phyloP scores from a whole-genome alignment of 768 basidiomycete genomes.

The Hygrophoropsis aurantiaca region DNA sequence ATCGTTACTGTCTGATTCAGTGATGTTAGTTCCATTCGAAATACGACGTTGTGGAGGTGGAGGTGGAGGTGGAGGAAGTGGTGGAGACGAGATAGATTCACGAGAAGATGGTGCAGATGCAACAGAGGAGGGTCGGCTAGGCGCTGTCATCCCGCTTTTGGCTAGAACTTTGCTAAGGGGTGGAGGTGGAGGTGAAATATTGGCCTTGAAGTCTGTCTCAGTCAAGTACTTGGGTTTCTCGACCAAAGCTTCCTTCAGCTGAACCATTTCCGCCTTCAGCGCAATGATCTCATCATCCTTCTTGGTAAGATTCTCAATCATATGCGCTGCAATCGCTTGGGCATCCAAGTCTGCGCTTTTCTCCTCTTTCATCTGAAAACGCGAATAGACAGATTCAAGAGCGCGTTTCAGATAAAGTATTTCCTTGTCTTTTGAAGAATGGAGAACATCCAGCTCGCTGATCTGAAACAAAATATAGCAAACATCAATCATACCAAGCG shows the following conservation, averaged over 20 bases:
- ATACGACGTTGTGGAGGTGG: too few species aligned
- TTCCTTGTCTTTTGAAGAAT: constrained; percentile 68
- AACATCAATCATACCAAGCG: background rate
- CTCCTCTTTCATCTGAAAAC: constrained; percentile 59
- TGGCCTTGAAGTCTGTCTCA: constrained; percentile 72
- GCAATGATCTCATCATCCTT: constrained; percentile 65
- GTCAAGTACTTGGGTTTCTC: constrained; percentile 50
- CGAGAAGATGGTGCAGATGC: constrained; percentile 8
- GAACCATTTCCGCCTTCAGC: constrained; percentile 50
- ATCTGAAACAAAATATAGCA: constrained; percentile 37
- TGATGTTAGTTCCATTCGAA: too few species aligned
- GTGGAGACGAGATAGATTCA: constrained; percentile 3
- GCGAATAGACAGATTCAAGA: constrained; percentile 83
- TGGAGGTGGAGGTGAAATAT: constrained; percentile 63
- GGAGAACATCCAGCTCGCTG: constrained; percentile 46
- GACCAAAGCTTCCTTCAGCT: constrained; percentile 50
- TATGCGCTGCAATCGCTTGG: constrained; percentile 64
- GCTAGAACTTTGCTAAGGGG: constrained; percentile 35
- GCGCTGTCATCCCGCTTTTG: background rate
- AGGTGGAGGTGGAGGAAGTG: constrained; percentile 20
- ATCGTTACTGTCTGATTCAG: too few species aligned
- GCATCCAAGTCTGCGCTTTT: constrained; percentile 59
- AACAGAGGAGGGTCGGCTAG: constrained; percentile 5
- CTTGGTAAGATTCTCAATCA: constrained; percentile 65
- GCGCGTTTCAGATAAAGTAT: constrained; percentile 76